Conservation (phyloP, 106 monocot species). For the Iris macrosiphon region DNA sequence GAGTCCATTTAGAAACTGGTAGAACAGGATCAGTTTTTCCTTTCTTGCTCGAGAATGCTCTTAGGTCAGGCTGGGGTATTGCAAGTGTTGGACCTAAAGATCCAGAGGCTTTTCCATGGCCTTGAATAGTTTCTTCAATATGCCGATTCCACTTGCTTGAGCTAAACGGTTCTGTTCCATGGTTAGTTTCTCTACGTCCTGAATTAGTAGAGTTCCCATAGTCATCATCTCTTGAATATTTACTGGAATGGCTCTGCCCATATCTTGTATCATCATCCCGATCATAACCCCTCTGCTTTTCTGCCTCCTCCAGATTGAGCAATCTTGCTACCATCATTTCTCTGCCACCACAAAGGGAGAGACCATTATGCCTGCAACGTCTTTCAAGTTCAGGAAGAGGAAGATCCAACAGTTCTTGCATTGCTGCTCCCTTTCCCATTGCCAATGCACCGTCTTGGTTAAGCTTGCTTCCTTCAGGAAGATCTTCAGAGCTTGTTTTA, state of each 20-base stretch:
- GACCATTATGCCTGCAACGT: constrained; percentile 92
- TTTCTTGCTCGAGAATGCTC: constrained; percentile 32
- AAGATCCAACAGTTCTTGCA: constrained; percentile 73
- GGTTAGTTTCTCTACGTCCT: constrained; percentile 17
- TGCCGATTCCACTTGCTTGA: constrained; percentile 19
- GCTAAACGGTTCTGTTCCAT: constrained; percentile 3
- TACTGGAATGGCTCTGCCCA: constrained; percentile 24
- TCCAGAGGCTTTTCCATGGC: constrained; percentile 11
- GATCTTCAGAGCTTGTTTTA: constrained; percentile 48
- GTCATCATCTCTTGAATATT: constrained; percentile 38
- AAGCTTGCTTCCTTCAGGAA: constrained; percentile 36
- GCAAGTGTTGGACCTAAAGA: constrained; percentile 19
- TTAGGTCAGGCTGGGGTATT: constrained; percentile 24
- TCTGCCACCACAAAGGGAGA: constrained; percentile 88
- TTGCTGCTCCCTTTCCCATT: constrained; percentile 91
- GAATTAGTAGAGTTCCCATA: constrained; percentile 19
- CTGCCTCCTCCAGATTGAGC: constrained; percentile 93
- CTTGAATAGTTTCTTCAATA: constrained; percentile 16
- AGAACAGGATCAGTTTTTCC: constrained; percentile 53
- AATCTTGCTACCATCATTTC: constrained; percentile 97
- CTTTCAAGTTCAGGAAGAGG: constrained; percentile 90
- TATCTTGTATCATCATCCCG: constrained; percentile 51
- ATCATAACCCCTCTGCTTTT: constrained; percentile 65
- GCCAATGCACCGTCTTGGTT: constrained; percentile 92
- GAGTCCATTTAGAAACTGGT: constrained; percentile 83